phyloP scores from a whole-genome alignment of 257 asterid genomes.

The Capsicum chinense region DNA sequence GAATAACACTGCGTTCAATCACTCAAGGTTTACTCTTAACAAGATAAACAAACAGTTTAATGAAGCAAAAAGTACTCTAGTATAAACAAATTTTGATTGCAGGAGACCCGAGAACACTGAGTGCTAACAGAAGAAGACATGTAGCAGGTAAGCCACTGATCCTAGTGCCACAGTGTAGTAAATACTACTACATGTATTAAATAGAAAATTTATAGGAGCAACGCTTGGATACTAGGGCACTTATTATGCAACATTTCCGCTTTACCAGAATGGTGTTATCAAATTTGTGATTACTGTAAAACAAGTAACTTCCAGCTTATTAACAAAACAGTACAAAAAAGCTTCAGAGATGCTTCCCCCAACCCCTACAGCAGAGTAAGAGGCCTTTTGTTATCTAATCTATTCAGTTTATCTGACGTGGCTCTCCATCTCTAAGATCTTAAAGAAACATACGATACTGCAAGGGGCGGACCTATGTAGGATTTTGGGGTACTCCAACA shows the following conservation, averaged over 20 bases:
- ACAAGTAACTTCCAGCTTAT: background rate
- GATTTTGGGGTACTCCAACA: too few relatives aligned
- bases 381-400: background rate
- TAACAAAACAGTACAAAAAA: background rate
- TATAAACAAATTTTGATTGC: background rate
- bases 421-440: conserved; percentile 17
- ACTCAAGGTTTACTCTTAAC: conserved; percentile 12
- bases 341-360: background rate
- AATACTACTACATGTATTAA: background rate
- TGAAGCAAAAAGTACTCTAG: background rate
- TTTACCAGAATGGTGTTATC: background rate
- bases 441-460: background rate
- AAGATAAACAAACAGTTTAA: background rate
- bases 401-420: background rate
- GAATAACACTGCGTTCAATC: conserved; percentile 72
- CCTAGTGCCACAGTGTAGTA: background rate
- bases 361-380: background rate
- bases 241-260: background rate
- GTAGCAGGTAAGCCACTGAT: background rate
- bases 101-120: background rate
- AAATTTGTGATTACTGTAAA: background rate
- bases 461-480: background rate
- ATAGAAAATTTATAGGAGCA: background rate
- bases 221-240: conserved; percentile 8
- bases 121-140: conserved; percentile 8